Percentiles rank a stretch among this genome's conserved stretches.
These are phyloP conservation scores for Russula sp. DNA, from an alignment of 768 basidiomycete species.

Conservation along the genomic window DNA sequence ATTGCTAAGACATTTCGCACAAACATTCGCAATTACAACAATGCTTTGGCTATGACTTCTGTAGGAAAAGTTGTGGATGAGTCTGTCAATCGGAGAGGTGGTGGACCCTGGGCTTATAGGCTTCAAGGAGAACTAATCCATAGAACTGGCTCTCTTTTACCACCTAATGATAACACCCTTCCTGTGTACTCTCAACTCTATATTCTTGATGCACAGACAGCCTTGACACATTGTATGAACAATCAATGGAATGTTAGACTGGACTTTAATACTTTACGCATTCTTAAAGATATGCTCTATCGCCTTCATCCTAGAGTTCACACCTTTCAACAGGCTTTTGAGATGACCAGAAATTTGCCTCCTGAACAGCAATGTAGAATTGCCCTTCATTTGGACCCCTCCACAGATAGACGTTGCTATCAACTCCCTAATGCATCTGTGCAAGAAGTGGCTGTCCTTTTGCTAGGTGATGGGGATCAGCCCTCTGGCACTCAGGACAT, in stretches of 20 bases:
- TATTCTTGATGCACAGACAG: neutral
- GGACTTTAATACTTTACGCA: neutral
- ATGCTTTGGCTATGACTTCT: neutral
- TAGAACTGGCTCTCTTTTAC: neutral
- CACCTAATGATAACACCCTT: constrained; percentile 21
- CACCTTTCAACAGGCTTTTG: too few species aligned
- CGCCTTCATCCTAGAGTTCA: too few species aligned
- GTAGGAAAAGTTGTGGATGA: neutral
- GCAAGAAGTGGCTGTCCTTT: too few species aligned
- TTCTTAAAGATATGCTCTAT: too few species aligned
- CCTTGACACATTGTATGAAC: too few species aligned
- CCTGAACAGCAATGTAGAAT: neutral
- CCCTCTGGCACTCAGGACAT: too few species aligned
- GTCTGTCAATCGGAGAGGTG: neutral
- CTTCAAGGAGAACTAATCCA: neutral
- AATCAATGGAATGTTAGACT: neutral
- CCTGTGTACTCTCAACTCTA: constrained; percentile 20
- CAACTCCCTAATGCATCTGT: too few species aligned
- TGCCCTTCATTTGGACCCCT: neutral
- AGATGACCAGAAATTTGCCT: too few species aligned
- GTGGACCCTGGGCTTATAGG: neutral
- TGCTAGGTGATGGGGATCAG: too few species aligned
- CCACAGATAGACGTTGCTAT: too few species aligned
- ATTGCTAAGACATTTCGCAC: neutral
- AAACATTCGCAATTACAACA: neutral